These are phyloP conservation scores for Keithomyces neogunnii DNA, from an alignment of 2,329 filamentous ascomycete species.

Conservation along the genomic window DNA sequence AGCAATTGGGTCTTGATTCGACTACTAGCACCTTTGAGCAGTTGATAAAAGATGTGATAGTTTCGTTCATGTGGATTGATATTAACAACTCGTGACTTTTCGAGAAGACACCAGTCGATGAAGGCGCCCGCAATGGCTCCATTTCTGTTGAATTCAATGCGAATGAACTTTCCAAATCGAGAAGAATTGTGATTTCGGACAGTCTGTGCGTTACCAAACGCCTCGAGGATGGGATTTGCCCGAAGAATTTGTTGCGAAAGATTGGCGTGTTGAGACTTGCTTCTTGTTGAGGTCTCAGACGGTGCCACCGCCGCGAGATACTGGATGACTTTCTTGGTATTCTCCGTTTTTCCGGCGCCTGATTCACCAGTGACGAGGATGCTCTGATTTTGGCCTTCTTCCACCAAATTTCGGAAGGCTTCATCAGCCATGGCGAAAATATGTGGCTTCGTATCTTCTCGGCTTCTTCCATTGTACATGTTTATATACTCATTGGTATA, in stretches of 20 bases:
- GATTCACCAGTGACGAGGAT: conserved; percentile 98
- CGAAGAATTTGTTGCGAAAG: conserved; percentile 93
- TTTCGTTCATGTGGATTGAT: conserved; percentile 84
- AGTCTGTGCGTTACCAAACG: conserved; percentile 96
- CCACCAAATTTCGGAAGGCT: conserved; percentile 89
- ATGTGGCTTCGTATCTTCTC: conserved; percentile 93
- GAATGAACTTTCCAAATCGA: conserved; percentile 95
- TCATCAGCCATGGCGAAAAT: conserved; percentile 97
- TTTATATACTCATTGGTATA: conserved; percentile 96
- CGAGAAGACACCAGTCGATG: conserved; percentile 96
- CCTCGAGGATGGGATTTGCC: conserved; percentile 94
- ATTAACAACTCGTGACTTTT: conserved; percentile 94
- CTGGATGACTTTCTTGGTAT: conserved; percentile 99
- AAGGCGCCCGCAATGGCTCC: conserved; percentile 92
- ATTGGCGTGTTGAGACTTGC: conserved; percentile 61
- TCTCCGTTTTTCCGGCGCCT: conserved; percentile 95
- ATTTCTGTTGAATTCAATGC: conserved; percentile 83
- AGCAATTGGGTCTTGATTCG: conserved; percentile 69
- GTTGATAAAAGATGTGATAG: conserved; percentile 96
- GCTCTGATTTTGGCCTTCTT: conserved; percentile 92
- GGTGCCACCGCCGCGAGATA: conserved; percentile 93
- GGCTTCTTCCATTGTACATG: conserved; percentile 87
- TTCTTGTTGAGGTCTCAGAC: conserved; percentile 61
- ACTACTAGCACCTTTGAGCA: conserved; percentile 73
- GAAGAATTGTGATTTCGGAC: conserved; percentile 98